A percentile compares a stretch with the other conserved stretches of the same genome.
phyloP scores from a whole-genome alignment of 2,329 filamentous ascomycete species.

The Ascomycota sp. region DNA sequence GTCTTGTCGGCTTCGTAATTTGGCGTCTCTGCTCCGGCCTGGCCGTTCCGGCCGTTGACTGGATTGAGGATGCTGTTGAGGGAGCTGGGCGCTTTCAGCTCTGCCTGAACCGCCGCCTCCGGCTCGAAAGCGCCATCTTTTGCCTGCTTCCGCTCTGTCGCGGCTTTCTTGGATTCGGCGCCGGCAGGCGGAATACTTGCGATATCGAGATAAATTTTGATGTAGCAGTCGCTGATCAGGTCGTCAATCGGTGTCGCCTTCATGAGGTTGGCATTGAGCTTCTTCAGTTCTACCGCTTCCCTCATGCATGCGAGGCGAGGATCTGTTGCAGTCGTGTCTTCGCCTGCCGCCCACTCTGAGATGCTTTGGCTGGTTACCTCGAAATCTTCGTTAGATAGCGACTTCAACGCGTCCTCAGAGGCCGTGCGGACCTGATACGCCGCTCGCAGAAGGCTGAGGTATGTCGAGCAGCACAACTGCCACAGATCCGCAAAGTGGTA shows the following conservation, averaged over 20 bases:
- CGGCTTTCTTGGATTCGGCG: slow-evolving; percentile 23
- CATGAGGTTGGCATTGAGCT: slow-evolving; percentile 71
- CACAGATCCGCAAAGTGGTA: slow-evolving; percentile 41
- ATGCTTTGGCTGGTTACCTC: slow-evolving; percentile 34
- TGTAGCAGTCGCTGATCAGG: slow-evolving; percentile 80
- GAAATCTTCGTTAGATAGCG: slow-evolving; percentile 31
- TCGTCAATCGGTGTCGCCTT: slow-evolving; percentile 77
- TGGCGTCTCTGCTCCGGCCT: slow-evolving; percentile 13
- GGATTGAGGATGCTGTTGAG: slow-evolving; percentile 23
- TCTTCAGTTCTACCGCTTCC: slow-evolving; percentile 38
- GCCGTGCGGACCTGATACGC: slow-evolving; percentile 23
- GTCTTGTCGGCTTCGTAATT: slow-evolving; percentile 20
- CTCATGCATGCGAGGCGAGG: slow-evolving; percentile 36
- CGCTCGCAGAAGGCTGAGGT: slow-evolving; percentile 30
- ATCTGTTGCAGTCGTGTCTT: slow-evolving; percentile 17
- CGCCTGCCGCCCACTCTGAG: slow-evolving; percentile 29
- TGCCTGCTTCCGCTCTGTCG: slow-evolving; percentile 22
- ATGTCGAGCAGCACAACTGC: slow-evolving; percentile 33
- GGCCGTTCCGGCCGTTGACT: slow-evolving; percentile 17
- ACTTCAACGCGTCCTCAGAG: slow-evolving; percentile 35
- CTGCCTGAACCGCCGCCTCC: slow-evolving; percentile 4
- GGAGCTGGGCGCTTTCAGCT: slow-evolving; percentile 13
- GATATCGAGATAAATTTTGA: slow-evolving; percentile 49
- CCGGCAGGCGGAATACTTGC: slow-evolving; percentile 37
- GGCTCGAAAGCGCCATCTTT: slow-evolving; percentile 19